Conservation (phyloP, 441 rosid species). For the Brassica balearica region DNA sequence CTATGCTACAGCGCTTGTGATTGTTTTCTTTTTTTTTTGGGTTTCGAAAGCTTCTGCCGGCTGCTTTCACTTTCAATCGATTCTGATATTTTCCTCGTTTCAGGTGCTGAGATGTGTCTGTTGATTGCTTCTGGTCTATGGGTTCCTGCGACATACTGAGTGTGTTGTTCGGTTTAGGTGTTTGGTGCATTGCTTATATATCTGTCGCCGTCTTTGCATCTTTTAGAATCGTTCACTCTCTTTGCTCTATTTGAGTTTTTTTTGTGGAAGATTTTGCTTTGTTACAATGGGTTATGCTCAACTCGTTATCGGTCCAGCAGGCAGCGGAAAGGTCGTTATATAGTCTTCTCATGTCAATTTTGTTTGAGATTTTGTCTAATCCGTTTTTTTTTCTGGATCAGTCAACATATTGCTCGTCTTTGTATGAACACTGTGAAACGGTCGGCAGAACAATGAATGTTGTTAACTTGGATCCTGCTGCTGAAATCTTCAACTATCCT, state of each 20-base stretch:
- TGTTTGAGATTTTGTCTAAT: slow-evolving; percentile 6
- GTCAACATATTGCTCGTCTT: slow-evolving; percentile 90
- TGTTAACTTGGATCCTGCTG: slow-evolving; percentile 94
- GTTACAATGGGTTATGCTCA: slow-evolving; percentile 81
- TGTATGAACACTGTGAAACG: slow-evolving; percentile 72
- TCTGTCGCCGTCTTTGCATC: slow-evolving; percentile 70
- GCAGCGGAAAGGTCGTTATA: slow-evolving; percentile 76
- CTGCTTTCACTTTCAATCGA: neutral
- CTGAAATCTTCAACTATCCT: slow-evolving; percentile 85
- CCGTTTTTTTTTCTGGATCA: slow-evolving; percentile 34
- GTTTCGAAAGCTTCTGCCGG: slow-evolving; percentile 5
- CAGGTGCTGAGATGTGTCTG: slow-evolving; percentile 47
- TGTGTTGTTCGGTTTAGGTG: slow-evolving; percentile 63
- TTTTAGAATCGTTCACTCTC: slow-evolving; percentile 57
- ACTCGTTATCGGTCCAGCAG: slow-evolving; percentile 82
- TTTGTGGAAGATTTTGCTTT: slow-evolving; percentile 1
- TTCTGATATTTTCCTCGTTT: neutral
- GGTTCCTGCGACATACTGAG: slow-evolving; percentile 57
- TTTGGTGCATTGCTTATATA: slow-evolving; percentile 87
- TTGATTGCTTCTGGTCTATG: slow-evolving; percentile 54
- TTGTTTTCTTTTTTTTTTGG: neutral
- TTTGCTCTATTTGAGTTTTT: slow-evolving; percentile 36
- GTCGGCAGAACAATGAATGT: slow-evolving; percentile 66
- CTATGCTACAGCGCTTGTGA: slow-evolving; percentile 7
- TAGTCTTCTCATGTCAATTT: neutral